Percentiles rank a stretch among this genome's conserved stretches.
phyloP scores from a whole-genome alignment of 2,329 filamentous ascomycete genomes.

The Penicillium janthinellum region DNA sequence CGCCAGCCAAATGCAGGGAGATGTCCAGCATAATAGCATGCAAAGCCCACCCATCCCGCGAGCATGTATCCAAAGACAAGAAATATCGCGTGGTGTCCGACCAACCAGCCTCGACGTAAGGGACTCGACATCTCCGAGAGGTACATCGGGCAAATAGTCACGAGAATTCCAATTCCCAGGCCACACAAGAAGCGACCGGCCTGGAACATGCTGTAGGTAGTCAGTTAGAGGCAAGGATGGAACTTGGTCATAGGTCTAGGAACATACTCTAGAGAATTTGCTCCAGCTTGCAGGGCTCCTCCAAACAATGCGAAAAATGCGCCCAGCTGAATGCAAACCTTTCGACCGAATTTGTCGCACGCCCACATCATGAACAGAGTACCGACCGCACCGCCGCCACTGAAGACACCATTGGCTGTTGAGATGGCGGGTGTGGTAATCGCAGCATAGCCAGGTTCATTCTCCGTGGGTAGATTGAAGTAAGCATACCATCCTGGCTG shows the following conservation, averaged over 20 bases:
- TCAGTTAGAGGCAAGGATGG: slow-evolving; percentile 3
- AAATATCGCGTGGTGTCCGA: slow-evolving; percentile 51
- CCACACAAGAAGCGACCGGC: slow-evolving; percentile 47
- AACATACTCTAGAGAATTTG: slow-evolving; percentile 46
- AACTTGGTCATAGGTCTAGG: background rate
- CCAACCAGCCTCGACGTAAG: slow-evolving; percentile 47
- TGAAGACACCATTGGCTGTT: slow-evolving; percentile 53
- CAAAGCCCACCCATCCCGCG: slow-evolving; percentile 49
- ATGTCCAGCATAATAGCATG: slow-evolving; percentile 46
- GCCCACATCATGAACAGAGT: slow-evolving; percentile 55
- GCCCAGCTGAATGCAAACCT: slow-evolving; percentile 52
- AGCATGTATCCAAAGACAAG: slow-evolving; percentile 53
- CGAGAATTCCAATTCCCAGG: slow-evolving; percentile 47
- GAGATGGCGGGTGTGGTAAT: slow-evolving; percentile 52
- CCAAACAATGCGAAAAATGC: slow-evolving; percentile 49
- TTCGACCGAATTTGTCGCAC: slow-evolving; percentile 48
- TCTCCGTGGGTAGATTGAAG: slow-evolving; percentile 50
- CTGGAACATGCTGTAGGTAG: slow-evolving; percentile 45
- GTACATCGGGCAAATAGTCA: slow-evolving; percentile 51
- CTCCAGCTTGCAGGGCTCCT: slow-evolving; percentile 51
- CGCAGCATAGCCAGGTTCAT: slow-evolving; percentile 49
- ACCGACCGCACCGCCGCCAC: slow-evolving; percentile 52
- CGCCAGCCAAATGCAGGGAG: slow-evolving; percentile 49
- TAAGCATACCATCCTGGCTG: slow-evolving; percentile 56
- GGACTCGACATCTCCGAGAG: slow-evolving; percentile 48